Conservation (phyloP, 768 basidiomycete genomes). For the Trametes maxima region DNA sequence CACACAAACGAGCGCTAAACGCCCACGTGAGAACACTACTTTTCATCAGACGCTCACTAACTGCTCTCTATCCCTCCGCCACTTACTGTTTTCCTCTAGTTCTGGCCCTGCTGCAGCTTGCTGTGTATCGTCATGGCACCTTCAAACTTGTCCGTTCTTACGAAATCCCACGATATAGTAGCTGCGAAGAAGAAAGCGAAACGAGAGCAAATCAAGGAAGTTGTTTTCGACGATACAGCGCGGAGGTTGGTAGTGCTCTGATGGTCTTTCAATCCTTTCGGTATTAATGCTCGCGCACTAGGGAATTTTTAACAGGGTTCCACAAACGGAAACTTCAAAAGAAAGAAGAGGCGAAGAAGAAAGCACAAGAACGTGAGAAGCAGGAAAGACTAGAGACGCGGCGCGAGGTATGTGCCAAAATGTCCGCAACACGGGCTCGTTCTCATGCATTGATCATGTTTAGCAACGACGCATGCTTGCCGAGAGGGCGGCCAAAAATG, state of each 20-base stretch:
- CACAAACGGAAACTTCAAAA: constrained; percentile 89
- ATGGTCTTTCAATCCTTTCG: neutral
- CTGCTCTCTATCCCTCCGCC: neutral
- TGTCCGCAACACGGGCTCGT: constrained; percentile 11
- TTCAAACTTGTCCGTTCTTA: constrained; percentile 58
- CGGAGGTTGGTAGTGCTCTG: constrained; percentile 53
- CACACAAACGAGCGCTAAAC: constrained; percentile 8
- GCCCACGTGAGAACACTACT: neutral
- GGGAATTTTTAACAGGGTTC: constrained; percentile 92
- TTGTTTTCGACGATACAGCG: constrained; percentile 87
- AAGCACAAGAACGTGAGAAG: constrained; percentile 77
- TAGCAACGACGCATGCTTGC: constrained; percentile 80
- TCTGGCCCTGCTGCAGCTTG: too few relatives aligned
- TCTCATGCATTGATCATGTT: constrained; percentile 4
- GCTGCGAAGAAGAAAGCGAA: constrained; percentile 70
- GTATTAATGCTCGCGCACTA: constrained; percentile 33
- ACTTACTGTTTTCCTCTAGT: neutral
- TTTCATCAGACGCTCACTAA: constrained; percentile 4
- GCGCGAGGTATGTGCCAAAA: constrained; percentile 60
- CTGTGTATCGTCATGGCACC: constrained; percentile 30
- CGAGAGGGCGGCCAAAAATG: constrained; percentile 79
- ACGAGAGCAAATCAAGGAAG: constrained; percentile 69
- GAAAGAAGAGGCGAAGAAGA: constrained; percentile 72
- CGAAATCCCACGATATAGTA: constrained; percentile 61
- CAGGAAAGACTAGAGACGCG: constrained; percentile 72